phyloP scores from a whole-genome alignment of 2,329 filamentous ascomycete species.

The Xylariaceae sp. region DNA sequence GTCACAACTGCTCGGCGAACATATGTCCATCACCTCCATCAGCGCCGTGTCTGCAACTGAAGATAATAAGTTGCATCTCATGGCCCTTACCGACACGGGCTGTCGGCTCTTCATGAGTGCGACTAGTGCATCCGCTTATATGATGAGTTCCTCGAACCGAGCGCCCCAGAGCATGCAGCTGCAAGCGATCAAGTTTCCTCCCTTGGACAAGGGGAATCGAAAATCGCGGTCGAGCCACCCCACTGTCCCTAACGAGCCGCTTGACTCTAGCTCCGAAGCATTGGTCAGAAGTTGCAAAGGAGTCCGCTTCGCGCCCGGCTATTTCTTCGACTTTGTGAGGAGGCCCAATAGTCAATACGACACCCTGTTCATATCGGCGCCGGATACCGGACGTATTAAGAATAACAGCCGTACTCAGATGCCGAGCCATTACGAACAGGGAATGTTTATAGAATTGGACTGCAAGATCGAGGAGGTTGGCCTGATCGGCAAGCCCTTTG shows the following conservation, averaged over 20 bases:
- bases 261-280: slow-evolving; percentile 44
- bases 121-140: slow-evolving; percentile 68
- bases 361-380: slow-evolving; percentile 74
- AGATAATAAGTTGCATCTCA: slow-evolving; percentile 76
- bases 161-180: slow-evolving; percentile 94
- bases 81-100: slow-evolving; percentile 85
- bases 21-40: slow-evolving; percentile 73
- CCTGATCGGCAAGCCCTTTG: slow-evolving; percentile 66
- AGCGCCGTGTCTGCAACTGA: slow-evolving; percentile 76
- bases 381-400: slow-evolving; percentile 82
- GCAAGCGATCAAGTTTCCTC: slow-evolving; percentile 94
- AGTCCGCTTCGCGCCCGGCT: slow-evolving; percentile 72
- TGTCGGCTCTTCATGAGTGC: slow-evolving; percentile 90
- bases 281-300: slow-evolving; percentile 48
- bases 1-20: slow-evolving; percentile 63
- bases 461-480: slow-evolving; percentile 74
- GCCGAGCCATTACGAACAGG: slow-evolving; percentile 69
- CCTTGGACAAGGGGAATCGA: slow-evolving; percentile 39
- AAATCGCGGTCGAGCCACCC: slow-evolving; percentile 20
- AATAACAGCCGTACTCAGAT: slow-evolving; percentile 46
- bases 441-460: slow-evolving; percentile 70
- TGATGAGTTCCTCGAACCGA: slow-evolving; percentile 52
- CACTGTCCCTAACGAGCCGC: slow-evolving; percentile 33
- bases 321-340: slow-evolving; percentile 79
- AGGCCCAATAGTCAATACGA: slow-evolving; percentile 58